Conservation (phyloP, 495 filamentous ascomycete genomes). For the Annulohypoxylon stygium region DNA sequence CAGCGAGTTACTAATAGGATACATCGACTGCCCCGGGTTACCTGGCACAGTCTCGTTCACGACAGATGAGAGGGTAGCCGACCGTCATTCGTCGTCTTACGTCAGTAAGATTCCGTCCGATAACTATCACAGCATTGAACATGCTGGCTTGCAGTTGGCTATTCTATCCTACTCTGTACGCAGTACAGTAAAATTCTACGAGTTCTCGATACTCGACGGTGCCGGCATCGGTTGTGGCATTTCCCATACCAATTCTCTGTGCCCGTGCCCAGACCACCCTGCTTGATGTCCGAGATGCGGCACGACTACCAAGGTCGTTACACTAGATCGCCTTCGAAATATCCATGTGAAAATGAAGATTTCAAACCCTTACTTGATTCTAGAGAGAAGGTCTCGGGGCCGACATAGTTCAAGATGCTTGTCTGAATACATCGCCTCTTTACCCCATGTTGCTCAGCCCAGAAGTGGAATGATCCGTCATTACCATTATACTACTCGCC, state of each 20-base stretch:
- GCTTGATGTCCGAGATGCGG: constrained; percentile 39
- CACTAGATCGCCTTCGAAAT: constrained; percentile 39
- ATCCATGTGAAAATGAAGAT: constrained; percentile 6
- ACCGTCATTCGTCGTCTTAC: constrained; percentile 24
- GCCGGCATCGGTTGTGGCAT: constrained; percentile 20
- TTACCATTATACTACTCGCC: constrained; percentile 5
- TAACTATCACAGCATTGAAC: not conserved
- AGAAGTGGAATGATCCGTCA: constrained; percentile 10
- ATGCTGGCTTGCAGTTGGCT: not conserved
- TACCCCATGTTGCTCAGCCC: not conserved
- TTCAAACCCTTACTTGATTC: not conserved
- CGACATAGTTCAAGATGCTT: not conserved
- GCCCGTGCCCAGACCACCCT: constrained; percentile 12
- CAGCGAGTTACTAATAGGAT: constrained; percentile 14
- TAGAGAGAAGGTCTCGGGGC: not conserved
- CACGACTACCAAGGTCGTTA: constrained; percentile 22
- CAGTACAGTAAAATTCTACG: constrained; percentile 4
- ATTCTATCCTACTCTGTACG: not conserved
- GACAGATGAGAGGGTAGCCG: constrained; percentile 10
- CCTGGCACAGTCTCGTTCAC: constrained; percentile 22
- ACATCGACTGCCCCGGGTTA: constrained; percentile 18
- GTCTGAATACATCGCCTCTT: not conserved
- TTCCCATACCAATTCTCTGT: constrained; percentile 8
- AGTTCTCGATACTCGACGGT: constrained; percentile 10
- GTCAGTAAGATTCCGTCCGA: constrained; percentile 26